phyloP scores from a whole-genome alignment of 2,329 filamentous ascomycete species.

The Aspergillus sp. region DNA sequence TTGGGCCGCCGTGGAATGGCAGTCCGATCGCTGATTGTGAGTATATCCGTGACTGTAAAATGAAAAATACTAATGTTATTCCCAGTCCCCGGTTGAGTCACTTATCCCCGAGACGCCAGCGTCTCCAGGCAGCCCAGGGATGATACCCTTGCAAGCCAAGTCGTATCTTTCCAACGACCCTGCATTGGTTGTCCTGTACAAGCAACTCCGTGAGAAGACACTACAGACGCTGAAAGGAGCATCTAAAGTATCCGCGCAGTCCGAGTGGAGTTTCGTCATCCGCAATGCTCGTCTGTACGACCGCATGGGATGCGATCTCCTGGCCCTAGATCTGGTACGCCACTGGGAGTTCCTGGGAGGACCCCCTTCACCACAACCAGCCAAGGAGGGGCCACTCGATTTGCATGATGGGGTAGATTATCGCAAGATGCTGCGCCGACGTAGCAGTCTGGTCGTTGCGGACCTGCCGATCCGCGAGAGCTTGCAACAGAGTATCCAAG shows the following conservation, averaged over 20 bases:
- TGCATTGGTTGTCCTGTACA: constrained; percentile 81
- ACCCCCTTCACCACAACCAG: constrained; percentile 30
- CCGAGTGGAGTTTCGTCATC: constrained; percentile 86
- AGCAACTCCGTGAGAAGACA: constrained; percentile 77
- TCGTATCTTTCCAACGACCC: constrained; percentile 89
- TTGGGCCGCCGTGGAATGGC: constrained; percentile 79
- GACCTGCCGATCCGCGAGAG: constrained; percentile 58
- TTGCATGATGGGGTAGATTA: constrained; percentile 55
- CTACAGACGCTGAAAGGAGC: constrained; percentile 84
- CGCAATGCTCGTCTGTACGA: constrained; percentile 83
- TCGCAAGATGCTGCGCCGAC: constrained; percentile 66
- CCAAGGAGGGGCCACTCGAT: constrained; percentile 37
- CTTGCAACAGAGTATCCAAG: constrained; percentile 42
- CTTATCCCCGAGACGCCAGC: constrained; percentile 54
- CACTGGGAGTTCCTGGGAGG: constrained; percentile 53
- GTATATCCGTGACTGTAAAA: constrained; percentile 28
- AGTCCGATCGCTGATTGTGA: constrained; percentile 77
- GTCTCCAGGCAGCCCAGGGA: constrained; percentile 65
- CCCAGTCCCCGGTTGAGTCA: constrained; percentile 72
- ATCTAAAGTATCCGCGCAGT: constrained; percentile 72
- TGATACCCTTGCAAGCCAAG: constrained; percentile 63
- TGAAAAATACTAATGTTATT: neutral
- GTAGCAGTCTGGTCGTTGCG: constrained; percentile 77
- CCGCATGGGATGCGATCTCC: constrained; percentile 88
- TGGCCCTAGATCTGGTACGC: constrained; percentile 74